phyloP scores from a whole-genome alignment of 2,329 filamentous ascomycete species.

The Penicillium sp. region DNA sequence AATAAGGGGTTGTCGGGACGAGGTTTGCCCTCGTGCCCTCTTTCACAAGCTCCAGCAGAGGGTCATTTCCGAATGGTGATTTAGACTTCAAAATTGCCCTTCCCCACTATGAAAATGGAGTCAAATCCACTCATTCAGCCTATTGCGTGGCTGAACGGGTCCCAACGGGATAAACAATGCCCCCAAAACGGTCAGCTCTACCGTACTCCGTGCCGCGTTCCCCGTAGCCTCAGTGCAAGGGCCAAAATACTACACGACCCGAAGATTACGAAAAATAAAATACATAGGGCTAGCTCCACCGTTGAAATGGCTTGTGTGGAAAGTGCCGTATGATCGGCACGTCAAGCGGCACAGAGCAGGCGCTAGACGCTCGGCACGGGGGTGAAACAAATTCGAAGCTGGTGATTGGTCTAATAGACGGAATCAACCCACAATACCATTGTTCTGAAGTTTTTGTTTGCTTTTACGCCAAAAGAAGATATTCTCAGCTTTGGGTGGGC shows the following conservation, averaged over 20 bases:
- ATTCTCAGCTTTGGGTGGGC: too few relatives aligned
- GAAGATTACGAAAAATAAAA: neutral
- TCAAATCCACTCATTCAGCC: neutral
- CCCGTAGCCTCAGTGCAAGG: neutral
- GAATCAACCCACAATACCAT: neutral
- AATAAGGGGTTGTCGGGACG: neutral
- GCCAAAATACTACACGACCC: too few relatives aligned
- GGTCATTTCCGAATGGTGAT: neutral
- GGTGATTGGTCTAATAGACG: neutral
- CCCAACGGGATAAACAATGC: neutral
- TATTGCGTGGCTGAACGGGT: neutral
- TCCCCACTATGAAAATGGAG: neutral
- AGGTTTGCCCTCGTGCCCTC: neutral
- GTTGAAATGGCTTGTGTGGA: conserved; percentile 10
- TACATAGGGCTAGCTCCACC: neutral
- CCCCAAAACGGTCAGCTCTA: neutral
- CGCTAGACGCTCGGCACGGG: conserved; percentile 5
- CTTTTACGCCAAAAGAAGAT: too few relatives aligned
- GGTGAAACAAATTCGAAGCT: neutral
- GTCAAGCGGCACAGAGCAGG: conserved; percentile 1
- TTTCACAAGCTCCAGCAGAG: neutral
- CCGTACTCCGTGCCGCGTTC: neutral
- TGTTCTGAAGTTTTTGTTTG: neutral
- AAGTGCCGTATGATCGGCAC: conserved; percentile 14
- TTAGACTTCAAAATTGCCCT: neutral